Evolutionary conservation across 2,329 filamentous ascomycete genomes (phyloP).

Genomic region (Truncatella angustata): DNA sequence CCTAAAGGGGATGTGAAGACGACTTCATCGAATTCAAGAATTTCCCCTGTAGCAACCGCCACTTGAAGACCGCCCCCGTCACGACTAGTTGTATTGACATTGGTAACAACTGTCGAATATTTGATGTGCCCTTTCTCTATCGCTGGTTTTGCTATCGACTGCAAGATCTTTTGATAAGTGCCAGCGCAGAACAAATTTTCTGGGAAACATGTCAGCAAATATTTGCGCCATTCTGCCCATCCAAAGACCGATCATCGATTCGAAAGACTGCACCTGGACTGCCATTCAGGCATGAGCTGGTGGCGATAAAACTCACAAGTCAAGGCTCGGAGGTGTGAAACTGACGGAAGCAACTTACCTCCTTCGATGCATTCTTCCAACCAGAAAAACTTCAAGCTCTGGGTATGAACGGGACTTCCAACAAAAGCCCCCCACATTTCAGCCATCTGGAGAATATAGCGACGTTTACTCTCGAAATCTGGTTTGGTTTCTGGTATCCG

Average conservation of each 20-base stretch:
- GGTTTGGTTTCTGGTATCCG: constrained; percentile 45
- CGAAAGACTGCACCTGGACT: too few species aligned
- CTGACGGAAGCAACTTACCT: constrained; percentile 41
- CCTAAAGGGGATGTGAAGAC: constrained; percentile 68
- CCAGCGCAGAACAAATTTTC: constrained; percentile 61
- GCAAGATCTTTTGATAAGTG: constrained; percentile 58
- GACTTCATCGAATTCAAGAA: constrained; percentile 61
- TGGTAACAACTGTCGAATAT: constrained; percentile 45
- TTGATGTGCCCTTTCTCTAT: constrained; percentile 53
- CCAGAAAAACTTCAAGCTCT: constrained; percentile 77
- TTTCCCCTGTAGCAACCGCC: constrained; percentile 42
- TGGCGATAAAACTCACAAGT: too few species aligned
- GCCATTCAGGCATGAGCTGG: too few species aligned
- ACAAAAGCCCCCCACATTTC: constrained; percentile 72
- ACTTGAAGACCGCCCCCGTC: constrained; percentile 39
- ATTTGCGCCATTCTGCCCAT: too few species aligned
- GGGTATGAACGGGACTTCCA: constrained; percentile 59
- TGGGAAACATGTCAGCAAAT: too few species aligned
- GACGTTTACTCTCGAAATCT: constrained; percentile 38
- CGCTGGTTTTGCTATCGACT: constrained; percentile 56
- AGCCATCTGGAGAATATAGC: constrained; percentile 49
- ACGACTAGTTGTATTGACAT: constrained; percentile 34
- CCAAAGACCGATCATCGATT: too few species aligned
- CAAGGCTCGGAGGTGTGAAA: neutral
- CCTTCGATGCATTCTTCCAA: constrained; percentile 76